Evolutionary conservation across 495 filamentous ascomycete species (phyloP).

Genomic region (Aspergillus nidulans): DNA sequence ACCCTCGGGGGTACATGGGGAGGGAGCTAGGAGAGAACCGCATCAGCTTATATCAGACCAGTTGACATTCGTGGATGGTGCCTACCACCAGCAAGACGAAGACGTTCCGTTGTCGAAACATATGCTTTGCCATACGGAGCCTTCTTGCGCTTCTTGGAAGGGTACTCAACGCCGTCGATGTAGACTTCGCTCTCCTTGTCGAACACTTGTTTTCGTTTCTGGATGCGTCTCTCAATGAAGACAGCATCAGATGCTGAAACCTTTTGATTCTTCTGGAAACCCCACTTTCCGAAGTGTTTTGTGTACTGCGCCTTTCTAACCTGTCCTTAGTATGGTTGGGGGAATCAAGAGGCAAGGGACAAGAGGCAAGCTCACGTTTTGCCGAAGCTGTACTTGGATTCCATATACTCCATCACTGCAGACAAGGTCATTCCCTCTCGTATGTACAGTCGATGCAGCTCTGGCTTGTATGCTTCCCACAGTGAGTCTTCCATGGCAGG

Average conservation of each 20-base stretch:
- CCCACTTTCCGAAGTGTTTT: conserved; percentile 6
- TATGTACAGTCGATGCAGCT: conserved; percentile 34
- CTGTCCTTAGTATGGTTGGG: background rate
- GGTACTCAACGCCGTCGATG: conserved; percentile 4
- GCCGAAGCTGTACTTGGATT: conserved; percentile 29
- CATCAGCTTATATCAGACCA: background rate
- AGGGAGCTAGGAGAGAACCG: background rate
- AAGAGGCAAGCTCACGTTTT: conserved; percentile 29
- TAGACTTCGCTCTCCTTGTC: conserved; percentile 16
- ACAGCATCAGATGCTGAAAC: background rate
- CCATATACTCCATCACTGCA: conserved; percentile 39
- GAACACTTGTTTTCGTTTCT: conserved; percentile 10
- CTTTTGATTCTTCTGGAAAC: conserved; percentile 9
- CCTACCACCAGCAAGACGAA: background rate
- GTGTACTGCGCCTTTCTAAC: conserved; percentile 10
- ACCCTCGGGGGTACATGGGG: background rate
- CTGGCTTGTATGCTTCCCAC: conserved; percentile 10
- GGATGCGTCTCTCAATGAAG: conserved; percentile 6
- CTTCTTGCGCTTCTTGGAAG: conserved; percentile 7
- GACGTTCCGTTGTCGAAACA: conserved; percentile 7
- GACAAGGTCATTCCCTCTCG: conserved; percentile 35
- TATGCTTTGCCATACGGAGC: conserved; percentile 6
- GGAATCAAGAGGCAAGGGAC: background rate
- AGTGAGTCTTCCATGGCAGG: conserved; percentile 8
- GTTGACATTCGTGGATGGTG: background rate